phyloP scores from a whole-genome alignment of 495 filamentous ascomycete genomes.

The Clohesyomyces aquaticus region DNA sequence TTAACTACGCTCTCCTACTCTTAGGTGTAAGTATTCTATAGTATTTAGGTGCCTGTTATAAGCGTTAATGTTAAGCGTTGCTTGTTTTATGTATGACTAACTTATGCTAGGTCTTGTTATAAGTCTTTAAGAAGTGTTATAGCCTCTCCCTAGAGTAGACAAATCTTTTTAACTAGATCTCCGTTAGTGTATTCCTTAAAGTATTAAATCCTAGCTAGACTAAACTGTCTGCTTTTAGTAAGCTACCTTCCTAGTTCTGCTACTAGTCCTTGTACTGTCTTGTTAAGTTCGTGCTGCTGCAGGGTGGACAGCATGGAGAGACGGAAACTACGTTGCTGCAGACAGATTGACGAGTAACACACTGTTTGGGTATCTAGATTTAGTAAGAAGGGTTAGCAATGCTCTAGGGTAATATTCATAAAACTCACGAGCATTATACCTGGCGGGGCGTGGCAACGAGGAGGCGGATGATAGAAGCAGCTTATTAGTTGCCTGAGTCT shows the following conservation, averaged over 20 bases:
- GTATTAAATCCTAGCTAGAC: background rate
- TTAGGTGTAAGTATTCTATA: background rate
- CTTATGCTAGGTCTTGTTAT: background rate
- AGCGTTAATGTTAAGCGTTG: background rate
- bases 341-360: background rate
- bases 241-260: background rate
- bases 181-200: background rate
- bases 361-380: background rate
- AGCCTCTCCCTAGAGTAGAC: background rate
- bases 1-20: background rate
- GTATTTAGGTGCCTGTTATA: background rate
- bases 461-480: background rate
- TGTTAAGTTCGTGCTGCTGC: background rate
- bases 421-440: background rate
- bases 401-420: background rate
- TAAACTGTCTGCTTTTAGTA: background rate
- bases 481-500: background rate
- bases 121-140: background rate
- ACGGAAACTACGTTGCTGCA: background rate
- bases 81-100: background rate
- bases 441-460: background rate
- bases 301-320: background rate
- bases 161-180: background rate
- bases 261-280: background rate
- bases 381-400: background rate